Base-by-base conservation (phyloP, 2,329 filamentous ascomycete genomes). In the Tympanopsis confertula region DNA sequence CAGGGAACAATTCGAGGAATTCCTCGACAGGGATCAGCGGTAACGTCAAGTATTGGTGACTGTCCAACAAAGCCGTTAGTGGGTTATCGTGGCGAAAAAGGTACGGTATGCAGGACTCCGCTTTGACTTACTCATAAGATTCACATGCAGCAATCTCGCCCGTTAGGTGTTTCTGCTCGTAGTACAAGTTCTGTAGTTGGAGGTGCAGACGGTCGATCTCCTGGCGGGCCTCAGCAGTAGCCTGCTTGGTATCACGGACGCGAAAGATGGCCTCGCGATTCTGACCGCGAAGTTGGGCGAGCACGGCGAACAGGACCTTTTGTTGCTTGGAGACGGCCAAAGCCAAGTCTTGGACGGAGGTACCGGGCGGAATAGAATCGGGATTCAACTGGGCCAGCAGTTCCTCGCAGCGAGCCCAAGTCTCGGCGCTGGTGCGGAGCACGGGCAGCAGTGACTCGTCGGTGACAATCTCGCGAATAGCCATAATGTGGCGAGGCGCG, bases 151-250 rank as follows among this genome's bases (percentile, higher is more conserved):
- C 65, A 42, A 82, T 82, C 55, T 82, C 78, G 18, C 74, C 73
- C 17, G 65, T 64, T 44, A 82, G 55, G 48, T 80, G 76, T 43
- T 74, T 65, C 56, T 82, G 77, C 53, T 82, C 78, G 49, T 82
- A 82, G 50, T 78, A 78, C 41, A 82, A 55, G 50, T 82, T 82
- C 54, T 82, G 77, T 32, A 82, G 57, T 41, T 78, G 71, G 24
- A 82, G 59, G 49, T 81, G 75, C 42, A 82, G 58, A 35, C 68
- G 65, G 48, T 82, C 78, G 43, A 82, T 74, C 50, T 80, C 74
- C 42, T 74, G 69, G 36, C 75, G 64, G 24, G 71, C 72, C 46
- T 80, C 74, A 4, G 74, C 68, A 1, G 78, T 82, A 30, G 65
- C 61, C 40, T 75, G 67, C 49, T 82, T 82, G 17, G 77, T 79